Percentiles rank a stretch among this genome's conserved stretches.
Conservation (phyloP, 495 filamentous ascomycete species). For the Xylaria curta region DNA sequence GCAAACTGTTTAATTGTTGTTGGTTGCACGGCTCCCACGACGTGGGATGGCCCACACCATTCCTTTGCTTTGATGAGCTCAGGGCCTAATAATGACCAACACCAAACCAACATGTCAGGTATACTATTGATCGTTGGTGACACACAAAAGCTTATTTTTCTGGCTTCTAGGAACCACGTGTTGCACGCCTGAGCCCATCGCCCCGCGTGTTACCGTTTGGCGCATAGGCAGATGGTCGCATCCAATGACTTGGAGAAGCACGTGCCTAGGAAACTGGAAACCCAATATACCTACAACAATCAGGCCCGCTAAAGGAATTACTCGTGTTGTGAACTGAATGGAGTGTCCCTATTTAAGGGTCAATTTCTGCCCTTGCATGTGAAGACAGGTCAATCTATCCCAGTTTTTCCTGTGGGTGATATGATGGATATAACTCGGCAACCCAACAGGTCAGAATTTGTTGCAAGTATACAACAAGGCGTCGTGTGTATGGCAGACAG, state of each 20-base stretch:
- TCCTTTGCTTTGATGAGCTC: slow-evolving; percentile 10
- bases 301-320: neutral
- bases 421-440: neutral
- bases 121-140: neutral
- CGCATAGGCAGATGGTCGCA: neutral
- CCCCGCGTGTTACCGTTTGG: slow-evolving; percentile 15
- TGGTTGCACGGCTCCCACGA: slow-evolving; percentile 19
- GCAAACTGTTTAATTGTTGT: slow-evolving; percentile 2
- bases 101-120: slow-evolving; percentile 12
- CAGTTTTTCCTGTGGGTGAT: neutral
- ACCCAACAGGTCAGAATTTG: neutral
- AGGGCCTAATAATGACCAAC: slow-evolving; percentile 10
- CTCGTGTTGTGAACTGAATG: slow-evolving; percentile 1
- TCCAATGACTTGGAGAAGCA: slow-evolving; percentile 15
- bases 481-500: neutral
- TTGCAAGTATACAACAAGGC: neutral
- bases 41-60: slow-evolving; percentile 24
- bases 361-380: slow-evolving; percentile 2
- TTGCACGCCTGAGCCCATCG: slow-evolving; percentile 13
- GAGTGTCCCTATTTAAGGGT: slow-evolving; percentile 4
- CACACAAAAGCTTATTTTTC: slow-evolving; percentile 8
- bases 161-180: slow-evolving; percentile 19
- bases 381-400: neutral
- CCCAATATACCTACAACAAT: neutral
- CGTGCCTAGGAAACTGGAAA: neutral